phyloP scores from a whole-genome alignment of 2,329 filamentous ascomycete genomes.

The Fusarium longipes region DNA sequence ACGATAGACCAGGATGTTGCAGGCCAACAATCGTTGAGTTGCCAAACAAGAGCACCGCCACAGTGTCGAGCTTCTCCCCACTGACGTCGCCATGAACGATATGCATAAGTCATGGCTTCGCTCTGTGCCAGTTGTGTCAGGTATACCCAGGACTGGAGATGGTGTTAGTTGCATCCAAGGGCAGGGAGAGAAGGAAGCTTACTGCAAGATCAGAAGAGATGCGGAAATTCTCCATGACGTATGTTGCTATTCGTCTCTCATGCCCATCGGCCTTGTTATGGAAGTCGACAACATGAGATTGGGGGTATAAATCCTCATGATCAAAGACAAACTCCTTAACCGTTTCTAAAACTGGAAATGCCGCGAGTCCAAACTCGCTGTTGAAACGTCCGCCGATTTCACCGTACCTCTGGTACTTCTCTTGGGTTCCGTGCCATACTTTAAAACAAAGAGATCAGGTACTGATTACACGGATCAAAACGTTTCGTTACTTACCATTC shows the following conservation, averaged over 20 bases:
- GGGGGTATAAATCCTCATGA: constrained; percentile 66
- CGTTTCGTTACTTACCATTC: neutral
- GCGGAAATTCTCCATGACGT: constrained; percentile 80
- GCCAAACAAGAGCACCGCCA: constrained; percentile 74
- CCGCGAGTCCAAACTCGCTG: constrained; percentile 80
- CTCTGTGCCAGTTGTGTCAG: constrained; percentile 68
- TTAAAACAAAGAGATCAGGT: neutral
- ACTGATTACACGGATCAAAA: fast-evolving
- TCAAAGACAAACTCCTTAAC: constrained; percentile 72
- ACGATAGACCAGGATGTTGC: constrained; percentile 2
- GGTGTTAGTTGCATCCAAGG: neutral
- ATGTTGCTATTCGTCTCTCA: constrained; percentile 78
- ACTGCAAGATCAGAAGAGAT: neutral
- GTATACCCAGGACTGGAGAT: constrained; percentile 77
- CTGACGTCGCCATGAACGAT: constrained; percentile 69
- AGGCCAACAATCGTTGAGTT: constrained; percentile 70
- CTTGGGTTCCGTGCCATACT: constrained; percentile 78
- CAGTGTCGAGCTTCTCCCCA: constrained; percentile 65
- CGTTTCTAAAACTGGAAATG: constrained; percentile 73
- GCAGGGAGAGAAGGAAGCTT: neutral
- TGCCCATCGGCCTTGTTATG: constrained; percentile 87
- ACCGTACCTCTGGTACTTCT: constrained; percentile 81
- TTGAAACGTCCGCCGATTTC: constrained; percentile 79
- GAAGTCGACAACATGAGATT: constrained; percentile 80
- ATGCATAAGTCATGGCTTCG: constrained; percentile 63